Percentiles rank a stretch among this genome's conserved stretches.
Conservation (phyloP, 1,284 basidiomycete genomes). For the Ceratobasidium sp. region DNA sequence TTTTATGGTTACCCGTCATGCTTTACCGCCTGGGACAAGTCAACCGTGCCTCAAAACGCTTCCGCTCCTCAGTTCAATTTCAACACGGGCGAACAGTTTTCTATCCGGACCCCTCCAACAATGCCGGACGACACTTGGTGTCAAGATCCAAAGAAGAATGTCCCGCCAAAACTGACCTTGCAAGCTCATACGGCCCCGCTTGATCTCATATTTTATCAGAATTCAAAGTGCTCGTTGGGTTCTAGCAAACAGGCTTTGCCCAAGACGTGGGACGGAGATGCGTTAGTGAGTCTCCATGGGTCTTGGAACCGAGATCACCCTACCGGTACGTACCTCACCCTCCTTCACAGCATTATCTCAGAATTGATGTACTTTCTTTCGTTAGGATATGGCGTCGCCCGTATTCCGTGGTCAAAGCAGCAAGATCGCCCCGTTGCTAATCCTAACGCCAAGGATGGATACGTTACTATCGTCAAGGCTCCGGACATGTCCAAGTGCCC, state of each 20-base stretch:
- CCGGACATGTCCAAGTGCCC: conserved; percentile 26
- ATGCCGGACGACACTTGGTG: conserved; percentile 36
- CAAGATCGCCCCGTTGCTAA: not conserved
- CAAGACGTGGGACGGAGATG: conserved; percentile 30
- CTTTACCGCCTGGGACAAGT: conserved; percentile 31
- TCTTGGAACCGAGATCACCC: conserved; percentile 41
- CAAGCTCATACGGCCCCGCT: conserved; percentile 34
- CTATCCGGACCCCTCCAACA: not conserved
- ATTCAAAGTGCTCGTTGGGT: not conserved
- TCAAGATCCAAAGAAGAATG: conserved; percentile 17
- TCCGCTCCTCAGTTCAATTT: conserved; percentile 5
- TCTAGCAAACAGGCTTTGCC: not conserved
- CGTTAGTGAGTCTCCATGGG: conserved; percentile 43
- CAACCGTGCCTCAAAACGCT: not conserved
- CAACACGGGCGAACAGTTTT: conserved; percentile 41
- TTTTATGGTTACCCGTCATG: conserved; percentile 45
- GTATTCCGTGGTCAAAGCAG: not conserved
- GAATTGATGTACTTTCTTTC: too few species aligned
- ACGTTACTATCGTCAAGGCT: conserved; percentile 19
- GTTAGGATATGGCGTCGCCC: conserved; percentile 19
- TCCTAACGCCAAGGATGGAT: conserved; percentile 12
- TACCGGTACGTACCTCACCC: conserved; percentile 21
- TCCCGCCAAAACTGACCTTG: conserved; percentile 11
- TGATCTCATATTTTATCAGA: conserved; percentile 39
- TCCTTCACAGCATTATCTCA: too few species aligned